A percentile compares a stretch with the other conserved stretches of the same genome.
Conservation (phyloP, 371 early-diverging fungal species). For the Rhizopus microsporus region DNA sequence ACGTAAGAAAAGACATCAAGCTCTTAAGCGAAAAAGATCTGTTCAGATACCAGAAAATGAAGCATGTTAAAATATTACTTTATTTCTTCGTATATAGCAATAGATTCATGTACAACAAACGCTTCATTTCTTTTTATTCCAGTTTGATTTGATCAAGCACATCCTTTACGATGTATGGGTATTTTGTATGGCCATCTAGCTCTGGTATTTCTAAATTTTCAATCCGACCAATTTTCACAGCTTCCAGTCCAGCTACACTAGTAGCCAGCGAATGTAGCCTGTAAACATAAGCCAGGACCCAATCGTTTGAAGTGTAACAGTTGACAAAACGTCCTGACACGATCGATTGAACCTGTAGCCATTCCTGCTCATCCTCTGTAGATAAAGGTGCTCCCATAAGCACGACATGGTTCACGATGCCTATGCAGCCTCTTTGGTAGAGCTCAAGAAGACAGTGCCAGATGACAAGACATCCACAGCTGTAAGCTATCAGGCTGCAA, state of each 20-base stretch:
- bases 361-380: slow-evolving; percentile 41
- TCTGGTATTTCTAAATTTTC: slow-evolving; percentile 78
- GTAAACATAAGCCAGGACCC: slow-evolving; percentile 85
- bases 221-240: slow-evolving; percentile 61
- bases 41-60: not conserved
- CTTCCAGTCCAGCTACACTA: slow-evolving; percentile 82
- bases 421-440: slow-evolving; percentile 52
- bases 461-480: slow-evolving; percentile 90
- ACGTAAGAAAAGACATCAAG: slow-evolving; percentile 2
- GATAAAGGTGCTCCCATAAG: slow-evolving; percentile 68
- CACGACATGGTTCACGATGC: slow-evolving; percentile 62
- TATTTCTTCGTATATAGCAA: too few species aligned
- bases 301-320: slow-evolving; percentile 86
- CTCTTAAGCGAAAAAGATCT: not conserved
- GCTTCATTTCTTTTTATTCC: slow-evolving; percentile 15
- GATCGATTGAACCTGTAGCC: slow-evolving; percentile 55
- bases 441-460: slow-evolving; percentile 88
- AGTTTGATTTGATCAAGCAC: slow-evolving; percentile 29
- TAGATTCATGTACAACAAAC: too few species aligned
- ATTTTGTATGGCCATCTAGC: slow-evolving; percentile 86
- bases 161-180: slow-evolving; percentile 49
- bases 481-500: slow-evolving; percentile 90
- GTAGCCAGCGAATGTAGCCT: slow-evolving; percentile 63
- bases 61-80: too few species aligned
- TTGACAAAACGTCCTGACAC: slow-evolving; percentile 90